Base-by-base conservation (phyloP, 106 monocot species). In the Dioscorea alata region DNA sequence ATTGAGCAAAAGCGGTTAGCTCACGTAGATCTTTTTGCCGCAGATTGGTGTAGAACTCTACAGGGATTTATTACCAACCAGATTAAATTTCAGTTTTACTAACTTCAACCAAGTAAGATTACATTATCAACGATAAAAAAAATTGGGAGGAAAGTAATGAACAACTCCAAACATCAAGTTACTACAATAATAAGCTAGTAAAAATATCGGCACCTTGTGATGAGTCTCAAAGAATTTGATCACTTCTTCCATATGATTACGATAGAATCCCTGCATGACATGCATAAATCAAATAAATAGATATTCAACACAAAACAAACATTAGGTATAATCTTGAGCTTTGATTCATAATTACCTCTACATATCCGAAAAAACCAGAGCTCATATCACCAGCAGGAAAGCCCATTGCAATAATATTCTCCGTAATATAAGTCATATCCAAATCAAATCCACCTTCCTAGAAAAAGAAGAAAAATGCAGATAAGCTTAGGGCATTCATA, bases 201-300 rank as follows among this genome's bases (percentile, higher is more conserved):
- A 63, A 33, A 4, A 28, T 1, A 33, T 19, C 18, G 33, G 73
- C 78, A 97, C 96, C 92, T 92, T 88, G 63, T 97, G 96, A 60
- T 89, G 91, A 57, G 78, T 92, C 80, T 97, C 91, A 86, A 92
- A 97, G 73, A 92, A 92, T 28, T 82, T 89, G 63, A 97, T 97
- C 13, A 97, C 96, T 92, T 97, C 96, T 80, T 92, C 96, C 96
- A 97, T 97, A 64, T 97, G 96, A 60, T 97, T 97, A 57, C 96
- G 81, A 50, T 97, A 92, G 69, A 97, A 92, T 48, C 92, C 92
- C 92, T 97, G 77, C 64, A 86, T 56, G 57, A 59, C 23, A 66
- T 25, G 62, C 5, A 69, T 56, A 65, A 22, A 65, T 66, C 60
- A 21, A 33, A 67, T 52, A 54, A 17, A 23, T 42, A 42, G 42